Evolutionary conservation across 2,329 filamentous ascomycete genomes (phyloP).

Genomic region (Aschersonia sp.): DNA sequence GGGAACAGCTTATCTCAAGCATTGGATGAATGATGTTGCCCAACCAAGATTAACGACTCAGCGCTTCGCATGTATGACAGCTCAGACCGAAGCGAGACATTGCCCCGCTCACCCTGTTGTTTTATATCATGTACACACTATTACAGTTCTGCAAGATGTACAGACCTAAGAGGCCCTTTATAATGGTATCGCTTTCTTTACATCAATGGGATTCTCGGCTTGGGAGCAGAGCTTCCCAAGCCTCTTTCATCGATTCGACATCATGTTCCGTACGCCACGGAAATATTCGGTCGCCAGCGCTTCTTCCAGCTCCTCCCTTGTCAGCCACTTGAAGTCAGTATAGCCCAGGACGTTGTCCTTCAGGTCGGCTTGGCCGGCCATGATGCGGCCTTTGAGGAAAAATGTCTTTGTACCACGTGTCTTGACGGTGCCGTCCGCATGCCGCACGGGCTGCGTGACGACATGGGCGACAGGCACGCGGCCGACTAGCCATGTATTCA

Average conservation of each 20-base stretch:
- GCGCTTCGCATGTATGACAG: no score
- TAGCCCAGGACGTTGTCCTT: conserved; percentile 56
- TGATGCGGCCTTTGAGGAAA: conserved; percentile 91
- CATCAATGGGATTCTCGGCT: neutral
- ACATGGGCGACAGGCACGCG: conserved; percentile 78
- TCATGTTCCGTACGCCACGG: conserved; percentile 64
- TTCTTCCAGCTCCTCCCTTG: conserved; percentile 70
- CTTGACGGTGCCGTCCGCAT: conserved; percentile 25
- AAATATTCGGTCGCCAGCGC: conserved; percentile 57
- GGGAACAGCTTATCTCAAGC: no score
- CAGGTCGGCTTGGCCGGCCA: conserved; percentile 88
- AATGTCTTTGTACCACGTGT: conserved; percentile 68
- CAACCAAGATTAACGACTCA: no score
- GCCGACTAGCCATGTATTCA: conserved; percentile 98
- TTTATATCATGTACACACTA: no score
- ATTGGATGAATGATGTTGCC: no score
- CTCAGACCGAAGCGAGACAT: no score
- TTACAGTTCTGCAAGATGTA: no score
- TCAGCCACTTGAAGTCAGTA: conserved; percentile 81
- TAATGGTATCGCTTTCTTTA: neutral
- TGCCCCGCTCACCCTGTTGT: no score
- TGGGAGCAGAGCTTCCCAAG: neutral
- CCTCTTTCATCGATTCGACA: conserved; percentile 50
- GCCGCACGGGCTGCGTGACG: conserved; percentile 36
- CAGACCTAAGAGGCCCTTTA: neutral